These are phyloP conservation scores for Aurifilum marmelostoma DNA, from an alignment of 2,329 filamentous ascomycete genomes.

Conservation along the genomic window DNA sequence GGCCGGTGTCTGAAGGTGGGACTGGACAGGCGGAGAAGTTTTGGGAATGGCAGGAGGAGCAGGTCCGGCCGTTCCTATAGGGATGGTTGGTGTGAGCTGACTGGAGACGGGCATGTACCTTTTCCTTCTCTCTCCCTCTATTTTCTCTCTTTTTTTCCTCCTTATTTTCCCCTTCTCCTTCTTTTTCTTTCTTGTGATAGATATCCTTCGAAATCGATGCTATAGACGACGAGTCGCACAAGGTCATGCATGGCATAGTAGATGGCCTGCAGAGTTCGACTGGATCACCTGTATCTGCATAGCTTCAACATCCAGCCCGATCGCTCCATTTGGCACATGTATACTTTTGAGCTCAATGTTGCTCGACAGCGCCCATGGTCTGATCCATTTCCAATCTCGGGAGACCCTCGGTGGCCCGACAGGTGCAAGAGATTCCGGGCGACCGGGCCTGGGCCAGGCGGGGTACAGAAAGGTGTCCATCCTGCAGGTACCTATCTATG, in stretches of 20 bases:
- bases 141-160: neutral
- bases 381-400: neutral
- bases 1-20: constrained; percentile 43
- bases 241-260: neutral
- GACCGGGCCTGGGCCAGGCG: neutral
- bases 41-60: constrained; percentile 47
- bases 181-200: neutral
- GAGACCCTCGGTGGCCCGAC: neutral
- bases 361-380: no score
- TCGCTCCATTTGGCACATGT: neutral
- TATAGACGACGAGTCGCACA: no score
- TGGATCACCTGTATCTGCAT: neutral
- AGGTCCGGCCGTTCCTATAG: constrained; percentile 35
- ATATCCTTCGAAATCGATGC: neutral
- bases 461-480: neutral
- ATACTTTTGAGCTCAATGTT: no score
- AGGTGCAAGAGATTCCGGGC: neutral
- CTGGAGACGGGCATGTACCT: neutral
- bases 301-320: neutral
- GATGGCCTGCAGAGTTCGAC: neutral
- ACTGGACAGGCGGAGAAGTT: constrained; percentile 42
- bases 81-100: neutral
- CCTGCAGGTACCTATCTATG: neutral
- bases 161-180: neutral
- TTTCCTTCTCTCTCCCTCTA: neutral